Base-by-base conservation (phyloP, 805 yeast genomes). In the Saturnispora sanitii region DNA sequence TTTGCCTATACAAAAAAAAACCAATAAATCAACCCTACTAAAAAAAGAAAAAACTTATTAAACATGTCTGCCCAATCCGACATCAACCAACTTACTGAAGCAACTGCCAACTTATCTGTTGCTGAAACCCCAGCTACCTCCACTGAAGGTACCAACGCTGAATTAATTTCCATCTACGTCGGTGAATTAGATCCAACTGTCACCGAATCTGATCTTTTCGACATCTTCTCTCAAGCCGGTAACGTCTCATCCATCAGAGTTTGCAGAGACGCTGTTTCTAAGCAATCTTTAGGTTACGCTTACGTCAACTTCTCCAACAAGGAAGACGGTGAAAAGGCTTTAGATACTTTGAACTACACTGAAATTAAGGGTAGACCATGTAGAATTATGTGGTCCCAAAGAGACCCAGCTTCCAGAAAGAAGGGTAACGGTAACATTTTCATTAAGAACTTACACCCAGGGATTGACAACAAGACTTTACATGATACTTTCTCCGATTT, bases 381-480 rank as follows among this genome's bases (percentile, higher is more conserved):
- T 71, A 86, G 98, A 69, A 90, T 92, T 72, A 92, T 92, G 97
- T 87, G 97, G 96, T 87, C 96, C 53, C 97, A 92, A 74, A 86
- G 97, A 71, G 97, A 92, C 65, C 97, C 98, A 51, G 75, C 95
- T 48, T 66, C 79, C 58, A 84, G 98, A 76, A 85, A 81, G 75
- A 80, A 80, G 61, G 96, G 96, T 65, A 82, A 85, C 50, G 96
- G 96, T 60, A 92, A 92, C 77, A 80, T 92, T 53, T 92, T 82
- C 78, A 90, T 92, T 73, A 92, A 92, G 80, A 92, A 92, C 78
- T 79, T 92, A 69, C 96, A 90, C 67, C 94, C 95, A 47, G 95
- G 85, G 59, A 92, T 92, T 59, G 98, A 92, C 72, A 90, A 92
- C 86, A 90, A 90, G 77, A 94, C 96, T 56, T 76, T 92, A 58